Percentiles rank a stretch among this genome's conserved stretches.
phyloP scores from a whole-genome alignment of 2,329 filamentous ascomycete genomes.

The Scortechinia acanthostroma region DNA sequence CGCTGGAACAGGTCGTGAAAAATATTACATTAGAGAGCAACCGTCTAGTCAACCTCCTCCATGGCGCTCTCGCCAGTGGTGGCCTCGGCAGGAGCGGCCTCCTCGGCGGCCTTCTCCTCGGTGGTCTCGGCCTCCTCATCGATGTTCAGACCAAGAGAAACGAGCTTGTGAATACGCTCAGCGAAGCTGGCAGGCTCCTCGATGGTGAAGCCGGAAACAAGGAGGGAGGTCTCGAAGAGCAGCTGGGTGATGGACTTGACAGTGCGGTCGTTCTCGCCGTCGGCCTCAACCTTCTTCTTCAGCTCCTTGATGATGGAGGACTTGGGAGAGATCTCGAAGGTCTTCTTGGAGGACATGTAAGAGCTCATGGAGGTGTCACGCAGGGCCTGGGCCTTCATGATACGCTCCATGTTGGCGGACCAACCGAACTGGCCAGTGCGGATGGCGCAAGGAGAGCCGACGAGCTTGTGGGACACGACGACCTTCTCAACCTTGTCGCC shows the following conservation, averaged over 20 bases:
- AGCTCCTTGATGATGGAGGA: constrained; percentile 97
- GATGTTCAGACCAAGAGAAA: constrained; percentile 93
- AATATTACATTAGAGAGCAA: too few relatives aligned
- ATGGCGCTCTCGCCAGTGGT: constrained; percentile 82
- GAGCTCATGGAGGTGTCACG: constrained; percentile 99
- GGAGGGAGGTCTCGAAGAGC: constrained; percentile 95
- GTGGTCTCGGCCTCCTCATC: constrained; percentile 81
- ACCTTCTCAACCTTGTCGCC: constrained; percentile 99
- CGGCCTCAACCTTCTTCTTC: constrained; percentile 96
- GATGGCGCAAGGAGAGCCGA: constrained; percentile 91
- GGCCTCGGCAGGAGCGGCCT: constrained; percentile 51
- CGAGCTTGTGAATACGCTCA: constrained; percentile 99
- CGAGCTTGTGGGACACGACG: constrained; percentile 95
- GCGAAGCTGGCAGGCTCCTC: constrained; percentile 97
- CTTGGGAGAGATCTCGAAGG: constrained; percentile 99
- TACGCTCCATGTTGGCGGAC: constrained; percentile 99
- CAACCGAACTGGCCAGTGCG: constrained; percentile 99
- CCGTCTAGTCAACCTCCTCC: constrained; percentile 99
- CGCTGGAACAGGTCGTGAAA: too few relatives aligned
- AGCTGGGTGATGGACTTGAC: constrained; percentile 99
- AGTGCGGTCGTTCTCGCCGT: constrained; percentile 96
- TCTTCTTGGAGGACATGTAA: constrained; percentile 99
- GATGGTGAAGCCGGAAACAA: constrained; percentile 98
- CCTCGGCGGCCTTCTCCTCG: constrained; percentile 43
- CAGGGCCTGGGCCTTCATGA: constrained; percentile 99